Conservation (phyloP, 768 basidiomycete species). For the Suillus spraguei region DNA sequence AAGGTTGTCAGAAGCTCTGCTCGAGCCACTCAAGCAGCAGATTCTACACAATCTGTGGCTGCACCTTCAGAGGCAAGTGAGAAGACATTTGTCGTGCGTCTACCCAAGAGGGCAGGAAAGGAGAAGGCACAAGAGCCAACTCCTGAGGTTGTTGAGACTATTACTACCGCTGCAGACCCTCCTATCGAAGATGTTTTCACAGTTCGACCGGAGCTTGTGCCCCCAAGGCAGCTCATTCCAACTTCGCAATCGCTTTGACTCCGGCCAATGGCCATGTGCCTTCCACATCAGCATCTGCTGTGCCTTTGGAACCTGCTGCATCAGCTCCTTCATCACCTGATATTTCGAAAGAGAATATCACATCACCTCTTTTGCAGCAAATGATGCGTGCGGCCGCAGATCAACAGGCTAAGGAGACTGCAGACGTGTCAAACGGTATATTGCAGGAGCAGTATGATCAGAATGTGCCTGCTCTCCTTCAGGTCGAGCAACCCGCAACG, state of each 20-base stretch:
- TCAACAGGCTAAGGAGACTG: conserved; percentile 18
- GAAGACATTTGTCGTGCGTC: conserved; percentile 52
- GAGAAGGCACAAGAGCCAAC: conserved; percentile 33
- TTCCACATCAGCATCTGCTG: background rate
- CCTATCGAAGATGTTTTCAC: conserved; percentile 59
- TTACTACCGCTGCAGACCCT: conserved; percentile 37
- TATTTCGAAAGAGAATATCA: conserved; percentile 12
- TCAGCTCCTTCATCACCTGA: conserved; percentile 18
- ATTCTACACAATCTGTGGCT: conserved; percentile 20
- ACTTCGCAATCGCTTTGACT: conserved; percentile 28
- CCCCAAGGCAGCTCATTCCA: conserved; percentile 27
- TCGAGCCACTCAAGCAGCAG: conserved; percentile 12
- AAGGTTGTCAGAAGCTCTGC: conserved; percentile 46
- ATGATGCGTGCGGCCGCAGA: conserved; percentile 10
- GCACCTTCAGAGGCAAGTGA: conserved; percentile 45
- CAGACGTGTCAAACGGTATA: conserved; percentile 18
- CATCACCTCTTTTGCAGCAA: conserved; percentile 15
- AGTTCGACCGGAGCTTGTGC: conserved; percentile 52
- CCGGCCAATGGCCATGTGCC: conserved; percentile 17
- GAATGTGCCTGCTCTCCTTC: conserved; percentile 27
- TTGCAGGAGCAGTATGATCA: conserved; percentile 33
- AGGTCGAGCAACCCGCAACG: conserved; percentile 27
- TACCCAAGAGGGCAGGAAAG: conserved; percentile 48
- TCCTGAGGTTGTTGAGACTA: conserved; percentile 21
- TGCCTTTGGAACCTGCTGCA: conserved; percentile 10